Percentiles rank a stretch among this genome's conserved stretches.
Evolutionary conservation across 768 basidiomycete genomes (phyloP).

Genomic region (Termitomyces bulborhizus): DNA sequence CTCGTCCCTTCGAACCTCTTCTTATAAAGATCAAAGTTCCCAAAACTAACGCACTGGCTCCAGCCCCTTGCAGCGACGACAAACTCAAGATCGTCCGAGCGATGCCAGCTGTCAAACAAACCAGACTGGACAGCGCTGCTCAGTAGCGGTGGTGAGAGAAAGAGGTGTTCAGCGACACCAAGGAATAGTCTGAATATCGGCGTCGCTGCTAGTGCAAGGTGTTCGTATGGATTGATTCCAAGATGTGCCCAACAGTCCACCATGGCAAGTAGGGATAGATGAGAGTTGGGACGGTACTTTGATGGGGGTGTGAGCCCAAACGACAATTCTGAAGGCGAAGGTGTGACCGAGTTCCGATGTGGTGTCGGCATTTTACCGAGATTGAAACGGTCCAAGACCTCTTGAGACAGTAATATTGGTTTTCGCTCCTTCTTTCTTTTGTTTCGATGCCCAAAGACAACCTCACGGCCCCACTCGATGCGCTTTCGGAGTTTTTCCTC

Average conservation of each 20-base stretch:
- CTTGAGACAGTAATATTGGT: slow-evolving; percentile 80
- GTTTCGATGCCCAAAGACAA: slow-evolving; percentile 59
- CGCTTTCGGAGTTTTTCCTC: slow-evolving; percentile 54
- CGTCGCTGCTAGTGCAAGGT: slow-evolving; percentile 90
- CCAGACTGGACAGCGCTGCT: slow-evolving; percentile 70
- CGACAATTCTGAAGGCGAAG: slow-evolving; percentile 37
- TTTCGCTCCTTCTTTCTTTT: slow-evolving; percentile 26
- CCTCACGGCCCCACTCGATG: slow-evolving; percentile 65
- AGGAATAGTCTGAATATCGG: slow-evolving; percentile 96
- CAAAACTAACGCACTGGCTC: slow-evolving; percentile 94
- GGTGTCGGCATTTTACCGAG: slow-evolving; percentile 42
- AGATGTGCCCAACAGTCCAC: slow-evolving; percentile 96
- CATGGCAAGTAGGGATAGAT: slow-evolving; percentile 93
- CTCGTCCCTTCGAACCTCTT: slow-evolving; percentile 75
- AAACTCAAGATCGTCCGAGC: slow-evolving; percentile 91
- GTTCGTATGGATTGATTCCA: slow-evolving; percentile 81
- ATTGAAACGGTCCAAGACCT: slow-evolving; percentile 85
- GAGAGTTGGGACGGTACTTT: slow-evolving; percentile 67
- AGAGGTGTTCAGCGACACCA: slow-evolving; percentile 94
- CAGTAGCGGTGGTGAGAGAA: slow-evolving; percentile 60
- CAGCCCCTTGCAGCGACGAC: slow-evolving; percentile 90
- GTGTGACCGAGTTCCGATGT: slow-evolving; percentile 7
- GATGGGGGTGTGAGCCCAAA: slow-evolving; percentile 34
- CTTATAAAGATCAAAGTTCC: slow-evolving; percentile 84
- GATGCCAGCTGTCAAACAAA: slow-evolving; percentile 68